Evolutionary conservation across 306 rosid genomes (phyloP), one percentile per base, ranked within the genome.

Genomic region (Pachyrhizus erosus): DNA sequence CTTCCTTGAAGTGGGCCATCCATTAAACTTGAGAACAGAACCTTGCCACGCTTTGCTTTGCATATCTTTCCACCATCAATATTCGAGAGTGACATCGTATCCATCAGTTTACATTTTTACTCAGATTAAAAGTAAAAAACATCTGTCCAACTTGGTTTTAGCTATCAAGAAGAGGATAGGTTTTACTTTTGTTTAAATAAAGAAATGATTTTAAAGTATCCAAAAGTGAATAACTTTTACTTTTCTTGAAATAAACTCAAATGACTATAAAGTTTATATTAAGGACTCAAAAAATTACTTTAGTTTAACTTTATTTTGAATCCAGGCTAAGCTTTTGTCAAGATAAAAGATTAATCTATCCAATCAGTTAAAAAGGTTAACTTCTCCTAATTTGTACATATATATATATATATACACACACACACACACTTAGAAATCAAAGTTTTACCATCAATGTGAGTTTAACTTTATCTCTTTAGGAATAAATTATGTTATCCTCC

Each of bases 1-100:
- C 55, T 78, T 75, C 67, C 49, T 76, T 55, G n/a, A 49, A 65
- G 81, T 65, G 82, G 70, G 67, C 62, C 86, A 64, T 31, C 34
- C 80, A 68, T 43, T 61, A 64, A 42, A 70, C 48, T 61, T 29
- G 13, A 46, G 20, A 79, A 39, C 27, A 24, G 54, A 33, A 80
- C 65, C 26, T 54, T 20, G 27, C 77, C 82, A 40, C 13, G 40
- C 77, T 62, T 45, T 61, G 48, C 45, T 81, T 81, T 65, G 73
- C 70, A 74, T 46, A 37, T 39, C 79, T 80, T 48, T 76, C 33
- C 1, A 75, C 60, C 67, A 49, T 69, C 45, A 20, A 72, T 72
- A 73, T 82, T 78, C 48, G 78, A 86, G 42, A 18, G 75, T 58
- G 81, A 82, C 85, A 57, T 62, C 72, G 39, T 37, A 60, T 64